Conservation (phyloP, 1,284 basidiomycete genomes). For the Schizopora paradoxa region DNA sequence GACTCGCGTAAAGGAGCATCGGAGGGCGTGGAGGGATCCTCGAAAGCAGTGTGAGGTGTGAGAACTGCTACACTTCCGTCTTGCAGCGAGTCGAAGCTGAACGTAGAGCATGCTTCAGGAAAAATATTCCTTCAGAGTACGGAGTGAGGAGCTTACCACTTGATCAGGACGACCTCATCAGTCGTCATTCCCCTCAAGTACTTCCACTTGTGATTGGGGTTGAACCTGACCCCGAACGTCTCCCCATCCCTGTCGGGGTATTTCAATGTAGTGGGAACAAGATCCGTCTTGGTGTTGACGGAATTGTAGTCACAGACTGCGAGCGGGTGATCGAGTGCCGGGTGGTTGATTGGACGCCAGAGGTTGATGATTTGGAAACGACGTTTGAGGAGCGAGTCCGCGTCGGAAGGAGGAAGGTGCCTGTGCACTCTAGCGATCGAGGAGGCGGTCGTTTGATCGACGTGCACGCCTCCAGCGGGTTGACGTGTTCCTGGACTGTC, state of each 20-base stretch:
- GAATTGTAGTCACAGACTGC: constrained; percentile 31
- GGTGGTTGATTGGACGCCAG: constrained; percentile 32
- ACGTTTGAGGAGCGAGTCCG: constrained; percentile 18
- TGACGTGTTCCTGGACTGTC: constrained; percentile 35
- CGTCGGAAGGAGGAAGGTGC: constrained; percentile 23
- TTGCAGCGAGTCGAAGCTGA: constrained; percentile 20
- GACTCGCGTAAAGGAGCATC: constrained; percentile 26
- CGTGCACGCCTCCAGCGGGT: constrained; percentile 33
- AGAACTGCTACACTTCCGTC: constrained; percentile 23
- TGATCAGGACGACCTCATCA: neutral
- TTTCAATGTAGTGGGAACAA: constrained; percentile 22
- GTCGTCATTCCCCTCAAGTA: constrained; percentile 21
- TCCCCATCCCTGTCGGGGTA: constrained; percentile 28
- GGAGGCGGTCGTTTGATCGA: constrained; percentile 23
- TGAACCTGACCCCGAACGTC: constrained; percentile 25
- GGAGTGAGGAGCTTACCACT: neutral
- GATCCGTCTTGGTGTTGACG: constrained; percentile 21
- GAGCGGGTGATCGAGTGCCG: constrained; percentile 31
- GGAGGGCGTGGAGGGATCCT: constrained; percentile 27
- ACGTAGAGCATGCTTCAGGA: neutral
- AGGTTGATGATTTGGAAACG: constrained; percentile 35
- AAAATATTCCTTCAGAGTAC: neutral
- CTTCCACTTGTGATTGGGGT: neutral
- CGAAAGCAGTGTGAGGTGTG: constrained; percentile 28
- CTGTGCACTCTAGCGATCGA: constrained; percentile 22